Conservation (phyloP, 306 rosid species). For the Prunus campanulata region DNA sequence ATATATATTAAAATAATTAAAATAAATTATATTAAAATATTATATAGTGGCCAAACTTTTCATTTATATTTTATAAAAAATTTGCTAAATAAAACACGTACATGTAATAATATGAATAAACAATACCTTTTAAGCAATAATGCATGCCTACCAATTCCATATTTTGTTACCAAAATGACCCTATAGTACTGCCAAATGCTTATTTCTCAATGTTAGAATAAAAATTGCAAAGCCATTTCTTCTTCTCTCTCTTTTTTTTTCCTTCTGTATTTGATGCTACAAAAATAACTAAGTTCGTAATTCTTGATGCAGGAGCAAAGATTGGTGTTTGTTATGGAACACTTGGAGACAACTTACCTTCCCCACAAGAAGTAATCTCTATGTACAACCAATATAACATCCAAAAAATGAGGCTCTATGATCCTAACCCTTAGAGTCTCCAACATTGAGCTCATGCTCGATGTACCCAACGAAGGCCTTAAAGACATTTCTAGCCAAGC, state of each 20-base stretch:
- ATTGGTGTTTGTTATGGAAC: slow-evolving; percentile 57
- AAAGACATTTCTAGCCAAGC: background rate
- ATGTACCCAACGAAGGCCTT: background rate
- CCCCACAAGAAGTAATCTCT: slow-evolving; percentile 33
- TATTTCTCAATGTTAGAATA: background rate
- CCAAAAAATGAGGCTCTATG: slow-evolving; percentile 43
- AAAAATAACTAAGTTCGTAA: background rate
- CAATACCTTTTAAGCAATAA: no score
- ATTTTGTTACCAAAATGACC: no score
- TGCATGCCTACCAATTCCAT: no score
- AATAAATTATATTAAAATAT: no score
- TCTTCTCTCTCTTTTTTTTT: no score
- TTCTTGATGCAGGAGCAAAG: slow-evolving; percentile 34
- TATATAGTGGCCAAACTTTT: no score
- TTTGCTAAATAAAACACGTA: no score
- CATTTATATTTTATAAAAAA: no score
- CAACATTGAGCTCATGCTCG: slow-evolving; percentile 18
- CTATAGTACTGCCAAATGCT: no score
- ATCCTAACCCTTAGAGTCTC: slow-evolving; percentile 48
- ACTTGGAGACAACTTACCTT: slow-evolving; percentile 36
- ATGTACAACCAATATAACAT: slow-evolving; percentile 36
- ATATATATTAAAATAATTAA: no score
- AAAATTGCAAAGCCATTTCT: background rate
- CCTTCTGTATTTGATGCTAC: background rate
- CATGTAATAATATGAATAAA: no score